Evolutionary conservation across 1,284 basidiomycete species (phyloP).

Genomic region (Blastosporella zonata): DNA sequence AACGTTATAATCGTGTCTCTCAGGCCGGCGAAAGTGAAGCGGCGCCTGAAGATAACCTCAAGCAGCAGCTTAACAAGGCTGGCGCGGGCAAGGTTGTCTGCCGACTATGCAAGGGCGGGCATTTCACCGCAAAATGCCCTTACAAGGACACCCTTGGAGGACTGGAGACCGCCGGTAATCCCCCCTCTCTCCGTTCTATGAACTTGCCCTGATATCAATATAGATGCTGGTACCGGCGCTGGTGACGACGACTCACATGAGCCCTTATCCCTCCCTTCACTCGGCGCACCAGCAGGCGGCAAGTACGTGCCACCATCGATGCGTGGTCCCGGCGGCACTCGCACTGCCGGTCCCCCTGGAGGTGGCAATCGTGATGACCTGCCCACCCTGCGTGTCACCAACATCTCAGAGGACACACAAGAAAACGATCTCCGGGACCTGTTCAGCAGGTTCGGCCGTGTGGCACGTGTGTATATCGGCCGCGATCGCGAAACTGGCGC

Average conservation of each 20-base stretch:
- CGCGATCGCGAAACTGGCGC: slow-evolving; percentile 93
- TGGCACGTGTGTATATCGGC: slow-evolving; percentile 91
- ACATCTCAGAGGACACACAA: slow-evolving; percentile 93
- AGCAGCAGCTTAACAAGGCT: slow-evolving; percentile 63
- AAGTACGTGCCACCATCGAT: slow-evolving; percentile 95
- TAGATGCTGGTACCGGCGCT: slow-evolving; percentile 44
- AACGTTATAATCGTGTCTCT: background rate
- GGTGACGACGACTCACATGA: slow-evolving; percentile 54
- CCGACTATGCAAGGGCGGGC: slow-evolving; percentile 94
- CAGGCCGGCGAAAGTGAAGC: slow-evolving; percentile 56
- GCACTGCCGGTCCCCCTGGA: slow-evolving; percentile 77
- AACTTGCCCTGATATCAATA: background rate
- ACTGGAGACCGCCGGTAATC: slow-evolving; percentile 57
- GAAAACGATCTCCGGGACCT: slow-evolving; percentile 94
- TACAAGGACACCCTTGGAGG: slow-evolving; percentile 93
- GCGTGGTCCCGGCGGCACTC: slow-evolving; percentile 65
- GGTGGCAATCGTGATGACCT: slow-evolving; percentile 80
- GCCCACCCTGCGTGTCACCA: slow-evolving; percentile 96
- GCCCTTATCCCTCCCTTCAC: slow-evolving; percentile 36
- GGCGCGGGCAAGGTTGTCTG: slow-evolving; percentile 90
- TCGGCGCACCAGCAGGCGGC: slow-evolving; percentile 42
- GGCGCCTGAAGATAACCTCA: slow-evolving; percentile 69
- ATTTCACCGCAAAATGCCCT: slow-evolving; percentile 98
- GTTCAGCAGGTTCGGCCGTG: slow-evolving; percentile 82
- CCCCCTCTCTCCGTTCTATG: slow-evolving; percentile 4